Percentiles rank a stretch among this genome's conserved stretches.
Evolutionary conservation across 768 basidiomycete genomes (phyloP).

Genomic region (Exidia glandulosa): DNA sequence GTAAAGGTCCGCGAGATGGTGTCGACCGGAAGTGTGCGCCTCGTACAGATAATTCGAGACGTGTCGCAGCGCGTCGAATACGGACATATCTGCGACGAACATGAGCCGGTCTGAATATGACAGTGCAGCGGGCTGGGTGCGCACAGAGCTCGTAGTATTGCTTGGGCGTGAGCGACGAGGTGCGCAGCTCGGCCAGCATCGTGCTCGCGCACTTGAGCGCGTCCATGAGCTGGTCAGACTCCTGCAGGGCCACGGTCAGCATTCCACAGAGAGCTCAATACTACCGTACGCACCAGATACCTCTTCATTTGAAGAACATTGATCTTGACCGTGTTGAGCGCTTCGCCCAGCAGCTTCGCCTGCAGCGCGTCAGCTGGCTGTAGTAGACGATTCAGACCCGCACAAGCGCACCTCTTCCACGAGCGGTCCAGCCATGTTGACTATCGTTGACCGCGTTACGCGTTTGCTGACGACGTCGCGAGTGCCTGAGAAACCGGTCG

Average conservation of each 20-base stretch:
- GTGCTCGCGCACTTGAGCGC: slow-evolving; percentile 93
- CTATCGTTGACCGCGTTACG: no score
- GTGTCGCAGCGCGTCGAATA: slow-evolving; percentile 92
- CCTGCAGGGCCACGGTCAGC: slow-evolving; percentile 34
- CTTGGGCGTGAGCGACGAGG: slow-evolving; percentile 86
- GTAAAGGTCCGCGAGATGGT: slow-evolving; percentile 96
- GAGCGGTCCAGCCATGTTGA: not conserved
- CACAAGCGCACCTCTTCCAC: not conserved
- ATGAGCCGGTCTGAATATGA: slow-evolving; percentile 6
- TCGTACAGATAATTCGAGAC: slow-evolving; percentile 95
- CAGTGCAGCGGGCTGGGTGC: slow-evolving; percentile 12
- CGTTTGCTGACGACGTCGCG: no score
- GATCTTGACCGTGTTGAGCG: slow-evolving; percentile 75
- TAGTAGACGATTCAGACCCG: not conserved
- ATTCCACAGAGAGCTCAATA: not conserved
- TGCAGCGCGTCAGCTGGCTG: slow-evolving; percentile 15
- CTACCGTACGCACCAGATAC: slow-evolving; percentile 54
- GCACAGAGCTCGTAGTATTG: slow-evolving; percentile 97
- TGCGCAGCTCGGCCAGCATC: slow-evolving; percentile 94
- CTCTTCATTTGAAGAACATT: slow-evolving; percentile 94
- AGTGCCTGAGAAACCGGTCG: no score
- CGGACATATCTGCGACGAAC: slow-evolving; percentile 76
- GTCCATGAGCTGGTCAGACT: slow-evolving; percentile 96
- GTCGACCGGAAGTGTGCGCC: slow-evolving; percentile 80
- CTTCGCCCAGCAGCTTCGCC: slow-evolving; percentile 77